Base-by-base conservation (phyloP, 352 stramenopile genomes). In the Phytopythium montanum region DNA sequence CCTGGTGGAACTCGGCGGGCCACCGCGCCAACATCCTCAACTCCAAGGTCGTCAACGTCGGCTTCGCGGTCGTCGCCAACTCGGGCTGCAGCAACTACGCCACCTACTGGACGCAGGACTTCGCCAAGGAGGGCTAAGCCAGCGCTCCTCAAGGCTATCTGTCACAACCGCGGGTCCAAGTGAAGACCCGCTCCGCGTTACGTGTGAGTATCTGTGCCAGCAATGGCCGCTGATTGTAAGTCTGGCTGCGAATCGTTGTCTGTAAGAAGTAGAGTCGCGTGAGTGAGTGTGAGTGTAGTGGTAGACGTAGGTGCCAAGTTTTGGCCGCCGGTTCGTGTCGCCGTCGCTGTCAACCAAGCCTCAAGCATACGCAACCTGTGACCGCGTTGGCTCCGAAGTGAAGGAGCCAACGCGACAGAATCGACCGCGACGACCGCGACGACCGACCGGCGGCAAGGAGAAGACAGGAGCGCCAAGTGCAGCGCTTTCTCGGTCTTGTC, bases 61-160 rank as follows among this genome's bases (percentile, higher is more conserved):
- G 70, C 8, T 78, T 75, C 19, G 70, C 70, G 13, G 39, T 70
- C 39, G 46, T 33, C 25, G 59, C 44, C 36, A 75, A 67, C 65
- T 66, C 48, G 7, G 64, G n/a, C 28, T 77, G 69, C 62, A 68
- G 52, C 28, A 62, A 68, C n/a, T 81, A 73, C 59, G 65, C 62
- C 26, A 68, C 61, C n/a, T 87, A 80, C 65, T 87, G 77, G 77
- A 85, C 73, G 18, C 77, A 87, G 69, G 68, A 80, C 62, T 87
- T 87, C 49, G 73, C 53, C 53, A 59, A 59, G 53, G 34, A 48
- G 34, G 53, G 34, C 13, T 59, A 59, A 59, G 25, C n/a, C n/a
- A n/a, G n/a, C 36, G 29, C 0, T 3, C 2, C 33, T 29, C 5
- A n/a, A n/a, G 16, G 10, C 19, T 46, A 8, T n/a, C 19, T 46